Evolutionary conservation across 2,329 filamentous ascomycete species (phyloP).

Genomic region (Aquanectria penicillioides): DNA sequence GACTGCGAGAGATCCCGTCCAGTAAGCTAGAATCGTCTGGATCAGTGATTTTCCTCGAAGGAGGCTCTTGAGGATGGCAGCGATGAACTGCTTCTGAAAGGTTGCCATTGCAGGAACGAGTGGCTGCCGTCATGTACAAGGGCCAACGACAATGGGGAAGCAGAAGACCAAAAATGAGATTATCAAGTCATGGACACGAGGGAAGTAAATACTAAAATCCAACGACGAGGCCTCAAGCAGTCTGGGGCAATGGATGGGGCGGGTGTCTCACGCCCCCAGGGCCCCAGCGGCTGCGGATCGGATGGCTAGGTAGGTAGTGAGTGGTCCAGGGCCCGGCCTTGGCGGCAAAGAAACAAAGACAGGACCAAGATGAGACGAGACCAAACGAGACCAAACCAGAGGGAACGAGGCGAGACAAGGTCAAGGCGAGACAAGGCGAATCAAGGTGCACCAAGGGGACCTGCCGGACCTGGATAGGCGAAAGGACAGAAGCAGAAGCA

Average conservation of each 20-base stretch:
- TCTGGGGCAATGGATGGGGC: conserved; percentile 26
- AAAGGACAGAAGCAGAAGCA: conserved; percentile 21
- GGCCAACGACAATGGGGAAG: conserved; percentile 26
- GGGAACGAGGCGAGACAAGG: background rate
- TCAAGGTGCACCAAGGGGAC: no score
- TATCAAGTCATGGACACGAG: conserved; percentile 33
- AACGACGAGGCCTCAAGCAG: conserved; percentile 20
- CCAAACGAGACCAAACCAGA: conserved; percentile 13
- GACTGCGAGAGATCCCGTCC: conserved; percentile 55
- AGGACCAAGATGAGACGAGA: conserved; percentile 31
- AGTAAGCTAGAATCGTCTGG: conserved; percentile 65
- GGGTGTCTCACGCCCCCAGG: conserved; percentile 38
- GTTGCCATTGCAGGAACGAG: conserved; percentile 67
- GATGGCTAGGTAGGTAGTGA: conserved; percentile 31
- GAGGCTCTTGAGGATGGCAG: conserved; percentile 66
- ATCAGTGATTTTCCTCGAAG: conserved; percentile 68
- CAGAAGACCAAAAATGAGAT: background rate
- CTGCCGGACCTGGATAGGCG: conserved; percentile 6
- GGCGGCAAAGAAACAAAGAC: conserved; percentile 12
- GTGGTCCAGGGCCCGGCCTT: conserved; percentile 16
- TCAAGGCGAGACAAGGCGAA: no score
- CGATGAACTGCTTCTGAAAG: conserved; percentile 63
- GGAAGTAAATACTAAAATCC: conserved; percentile 40
- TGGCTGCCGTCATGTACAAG: conserved; percentile 56
- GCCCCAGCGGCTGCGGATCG: conserved; percentile 31